Base-by-base conservation (phyloP, 2,329 filamentous ascomycete genomes). In the Arthrobotrys musiformis region DNA sequence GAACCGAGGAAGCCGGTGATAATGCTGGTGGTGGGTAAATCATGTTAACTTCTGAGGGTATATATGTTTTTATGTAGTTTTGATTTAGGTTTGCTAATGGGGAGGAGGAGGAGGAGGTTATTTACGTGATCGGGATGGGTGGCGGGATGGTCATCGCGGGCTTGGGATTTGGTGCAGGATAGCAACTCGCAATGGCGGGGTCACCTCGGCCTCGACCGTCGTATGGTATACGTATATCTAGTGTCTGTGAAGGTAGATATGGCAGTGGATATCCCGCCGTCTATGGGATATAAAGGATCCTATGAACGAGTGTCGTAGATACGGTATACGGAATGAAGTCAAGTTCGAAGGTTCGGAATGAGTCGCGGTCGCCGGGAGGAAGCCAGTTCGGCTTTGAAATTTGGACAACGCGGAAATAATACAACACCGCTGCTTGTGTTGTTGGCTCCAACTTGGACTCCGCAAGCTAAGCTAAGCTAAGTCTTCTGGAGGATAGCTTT, bases 1-100 rank as follows among this genome's bases (percentile, higher is more conserved):
- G 93, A 94, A 82, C 95, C 95, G 15, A 98, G 89, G 85, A 98
- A 99, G 83, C 95, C 95, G 4, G 95, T 99, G 64, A 99, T 87
- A 82, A 99, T 96, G 54, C 94, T 98, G 83, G 97, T 92, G 3
- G 94, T 93, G 5, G 5, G 19, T 26, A 48, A 4, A 24, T 13
- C 11, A 44, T 13, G 17, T 48, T 48, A 22, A 9, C 4, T 48
- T 48, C 30, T 22, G 42, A 44, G 17, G n/a, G n/a, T 19, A 19
- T 17, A 22, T 50, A 42, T 42, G 17, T n/a, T 2, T 2, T 42
- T 42, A 42, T 5, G 15, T 5, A 5, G 9, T n/a, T 42, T 17
- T 42, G 17, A 5, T 11, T 42, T n/a, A n/a, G n/a, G n/a, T n/a
- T n/a, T n/a, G n/a, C n/a, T n/a, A n/a, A n/a, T n/a, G n/a, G n/a